These are phyloP conservation scores for Chaetomium olivaceum DNA, from an alignment of 2,329 filamentous ascomycete genomes.

Conservation along the genomic window DNA sequence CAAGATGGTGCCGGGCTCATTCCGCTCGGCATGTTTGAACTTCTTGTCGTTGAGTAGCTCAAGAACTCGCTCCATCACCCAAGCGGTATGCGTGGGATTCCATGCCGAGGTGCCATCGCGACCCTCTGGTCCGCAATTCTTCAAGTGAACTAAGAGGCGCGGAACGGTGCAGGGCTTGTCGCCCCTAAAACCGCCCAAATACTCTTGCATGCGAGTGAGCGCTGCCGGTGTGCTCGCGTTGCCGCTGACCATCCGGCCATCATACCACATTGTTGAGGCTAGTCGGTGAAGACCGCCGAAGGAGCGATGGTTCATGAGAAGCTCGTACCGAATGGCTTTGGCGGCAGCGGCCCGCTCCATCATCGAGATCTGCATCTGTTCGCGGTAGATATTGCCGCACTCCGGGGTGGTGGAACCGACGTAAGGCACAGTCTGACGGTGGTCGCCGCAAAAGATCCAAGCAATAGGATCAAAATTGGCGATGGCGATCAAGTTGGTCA, in stretches of 20 bases:
- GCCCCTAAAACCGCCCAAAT: not conserved
- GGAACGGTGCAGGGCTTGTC: conserved; percentile 37
- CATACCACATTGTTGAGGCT: conserved; percentile 44
- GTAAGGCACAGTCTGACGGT: conserved; percentile 19
- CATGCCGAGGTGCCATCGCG: conserved; percentile 41
- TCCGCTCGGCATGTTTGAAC: conserved; percentile 35
- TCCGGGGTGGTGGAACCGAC: conserved; percentile 12
- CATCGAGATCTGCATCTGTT: conserved; percentile 20
- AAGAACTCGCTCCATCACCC: conserved; percentile 40
- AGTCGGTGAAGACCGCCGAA: conserved; percentile 38
- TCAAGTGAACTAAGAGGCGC: conserved; percentile 41
- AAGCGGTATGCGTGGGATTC: conserved; percentile 43
- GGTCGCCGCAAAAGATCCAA: conserved; percentile 22
- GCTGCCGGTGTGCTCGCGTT: conserved; percentile 20
- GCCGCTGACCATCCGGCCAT: conserved; percentile 35
- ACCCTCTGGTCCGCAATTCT: conserved; percentile 1
- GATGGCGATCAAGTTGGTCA: conserved; percentile 20
- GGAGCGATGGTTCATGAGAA: conserved; percentile 24
- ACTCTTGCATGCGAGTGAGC: conserved; percentile 7
- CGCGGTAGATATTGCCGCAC: conserved; percentile 9
- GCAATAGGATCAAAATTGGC: conserved; percentile 22
- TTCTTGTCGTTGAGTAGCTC: conserved; percentile 29
- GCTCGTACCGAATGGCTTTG: conserved; percentile 10
- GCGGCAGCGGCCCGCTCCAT: conserved; percentile 18
- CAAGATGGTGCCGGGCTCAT: conserved; percentile 42